phyloP scores from a whole-genome alignment of 129 eudicot genomes.

The Scalesia atractyloides region DNA sequence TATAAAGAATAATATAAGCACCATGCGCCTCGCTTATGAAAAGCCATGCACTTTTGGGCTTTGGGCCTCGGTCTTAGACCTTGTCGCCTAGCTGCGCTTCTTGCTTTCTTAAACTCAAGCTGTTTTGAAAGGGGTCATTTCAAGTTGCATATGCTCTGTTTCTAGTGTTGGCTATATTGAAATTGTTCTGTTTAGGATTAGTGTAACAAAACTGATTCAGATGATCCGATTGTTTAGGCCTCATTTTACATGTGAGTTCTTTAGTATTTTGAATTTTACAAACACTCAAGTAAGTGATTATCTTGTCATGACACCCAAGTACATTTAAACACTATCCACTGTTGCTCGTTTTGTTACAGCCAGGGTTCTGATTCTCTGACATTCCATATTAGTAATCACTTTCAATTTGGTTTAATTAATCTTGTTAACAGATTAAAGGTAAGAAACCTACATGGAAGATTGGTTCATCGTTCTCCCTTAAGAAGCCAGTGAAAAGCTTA shows the following conservation, averaged over 20 bases:
- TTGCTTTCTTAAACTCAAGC: too few species aligned
- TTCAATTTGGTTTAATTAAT: conserved; percentile 2
- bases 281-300: neutral
- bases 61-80: too few species aligned
- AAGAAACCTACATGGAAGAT: conserved; percentile 76
- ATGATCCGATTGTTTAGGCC: neutral
- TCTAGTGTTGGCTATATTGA: neutral
- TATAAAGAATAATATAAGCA: too few species aligned
- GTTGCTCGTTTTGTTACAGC: neutral
- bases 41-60: too few species aligned
- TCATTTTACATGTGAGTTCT: neutral
- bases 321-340: neutral
- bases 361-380: neutral
- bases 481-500: conserved; percentile 46
- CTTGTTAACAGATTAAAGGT: conserved; percentile 48
- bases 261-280: neutral
- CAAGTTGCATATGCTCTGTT: neutral
- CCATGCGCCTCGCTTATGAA: too few species aligned
- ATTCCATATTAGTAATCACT: neutral
- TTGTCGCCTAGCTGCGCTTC: too few species aligned
- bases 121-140: neutral
- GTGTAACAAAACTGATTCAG: neutral
- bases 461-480: conserved; percentile 72
- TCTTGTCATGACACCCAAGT: neutral
- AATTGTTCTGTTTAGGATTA: neutral